Base-by-base conservation (phyloP, 2,329 filamentous ascomycete species). In the Hymenoscyphus fraxineus region DNA sequence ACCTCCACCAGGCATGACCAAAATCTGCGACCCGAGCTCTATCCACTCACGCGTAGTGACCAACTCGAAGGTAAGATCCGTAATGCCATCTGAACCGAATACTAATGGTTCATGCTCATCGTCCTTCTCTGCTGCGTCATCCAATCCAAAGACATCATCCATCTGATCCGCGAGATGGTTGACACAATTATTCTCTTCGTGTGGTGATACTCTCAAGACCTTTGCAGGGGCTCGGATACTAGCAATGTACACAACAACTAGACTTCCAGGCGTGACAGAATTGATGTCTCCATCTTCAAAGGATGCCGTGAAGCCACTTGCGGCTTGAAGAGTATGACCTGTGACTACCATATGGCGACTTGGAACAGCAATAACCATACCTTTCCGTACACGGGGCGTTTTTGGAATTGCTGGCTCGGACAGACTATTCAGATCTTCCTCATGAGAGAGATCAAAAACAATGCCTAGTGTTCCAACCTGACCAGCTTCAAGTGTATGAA, bases 391-490 rank as follows among this genome's bases (percentile, higher is more conserved):
- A 58, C 81, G 80, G 40, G 80, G 79, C 12, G 72, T 68, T 27
- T 77, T 73, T 56, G 70, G 70, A 54, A 71, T 70, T 47, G 67
- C 63, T 54, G 69, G 70, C 66, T 77, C 77, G 40, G 71, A 70
- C 9, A 70, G 55, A 51, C 70, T 71, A 64, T 76, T 74, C 4
- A 73, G 70, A 4, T 69, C 58, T n/a, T 76, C 75, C 31, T 77
- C 75, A 16, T 75, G 66, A 1, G 77, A 70, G 4, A 77, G 73
- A 39, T 83, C 80, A n/a, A 89, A 82, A 2, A 89, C 83, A 60
- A 98, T 80, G 0, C 93, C 94, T 62, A 99, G 84, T 0, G 93
- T 97, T 0, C 94, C 95, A 6, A 94, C 93, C 77, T 99, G 94
- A 10, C 92, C 92, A 16, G 88, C 83, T 60, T 88, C 83, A 7